These are phyloP conservation scores for Alternaria ventricosa DNA, from an alignment of 2,329 filamentous ascomycete genomes.

Conservation along the genomic window DNA sequence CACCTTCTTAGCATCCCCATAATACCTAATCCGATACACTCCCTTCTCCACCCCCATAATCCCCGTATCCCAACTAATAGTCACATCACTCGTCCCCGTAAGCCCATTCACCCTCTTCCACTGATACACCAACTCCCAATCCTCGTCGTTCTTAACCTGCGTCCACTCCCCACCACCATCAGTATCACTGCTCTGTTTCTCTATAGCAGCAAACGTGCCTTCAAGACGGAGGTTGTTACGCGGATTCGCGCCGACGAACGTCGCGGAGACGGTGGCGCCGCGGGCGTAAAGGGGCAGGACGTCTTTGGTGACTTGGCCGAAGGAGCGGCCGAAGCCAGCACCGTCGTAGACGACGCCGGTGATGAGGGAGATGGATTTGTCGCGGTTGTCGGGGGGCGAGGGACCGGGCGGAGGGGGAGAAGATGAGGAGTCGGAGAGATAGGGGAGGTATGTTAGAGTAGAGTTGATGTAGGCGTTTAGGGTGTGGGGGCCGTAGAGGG, in stretches of 20 bases:
- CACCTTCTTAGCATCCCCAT: slow-evolving; percentile 77
- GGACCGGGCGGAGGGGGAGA: slow-evolving; percentile 59
- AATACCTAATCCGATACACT: slow-evolving; percentile 81
- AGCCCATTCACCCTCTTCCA: slow-evolving; percentile 77
- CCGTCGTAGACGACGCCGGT: slow-evolving; percentile 77
- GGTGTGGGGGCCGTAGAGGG: slow-evolving; percentile 82
- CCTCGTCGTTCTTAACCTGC: slow-evolving; percentile 72
- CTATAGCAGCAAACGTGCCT: slow-evolving; percentile 77
- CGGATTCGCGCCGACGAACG: slow-evolving; percentile 87
- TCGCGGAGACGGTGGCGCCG: slow-evolving; percentile 68
- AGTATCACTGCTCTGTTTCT: slow-evolving; percentile 62
- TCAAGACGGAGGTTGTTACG: slow-evolving; percentile 85
- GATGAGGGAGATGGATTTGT: slow-evolving; percentile 80
- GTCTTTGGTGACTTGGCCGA: slow-evolving; percentile 69
- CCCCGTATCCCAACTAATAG: slow-evolving; percentile 77
- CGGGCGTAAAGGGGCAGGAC: slow-evolving; percentile 63
- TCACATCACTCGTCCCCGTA: slow-evolving; percentile 78
- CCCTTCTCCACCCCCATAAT: slow-evolving; percentile 60
- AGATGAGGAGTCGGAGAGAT: slow-evolving; percentile 59
- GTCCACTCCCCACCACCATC: slow-evolving; percentile 63
- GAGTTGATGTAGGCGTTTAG: slow-evolving; percentile 88
- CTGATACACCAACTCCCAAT: slow-evolving; percentile 82
- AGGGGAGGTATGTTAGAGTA: slow-evolving; percentile 73
- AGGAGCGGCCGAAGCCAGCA: slow-evolving; percentile 68
- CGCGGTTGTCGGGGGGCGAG: slow-evolving; percentile 77